A percentile compares a stretch with the other conserved stretches of the same genome.
Conservation (phyloP, 2,329 filamentous ascomycete genomes). For the Sarocladium oryzae region DNA sequence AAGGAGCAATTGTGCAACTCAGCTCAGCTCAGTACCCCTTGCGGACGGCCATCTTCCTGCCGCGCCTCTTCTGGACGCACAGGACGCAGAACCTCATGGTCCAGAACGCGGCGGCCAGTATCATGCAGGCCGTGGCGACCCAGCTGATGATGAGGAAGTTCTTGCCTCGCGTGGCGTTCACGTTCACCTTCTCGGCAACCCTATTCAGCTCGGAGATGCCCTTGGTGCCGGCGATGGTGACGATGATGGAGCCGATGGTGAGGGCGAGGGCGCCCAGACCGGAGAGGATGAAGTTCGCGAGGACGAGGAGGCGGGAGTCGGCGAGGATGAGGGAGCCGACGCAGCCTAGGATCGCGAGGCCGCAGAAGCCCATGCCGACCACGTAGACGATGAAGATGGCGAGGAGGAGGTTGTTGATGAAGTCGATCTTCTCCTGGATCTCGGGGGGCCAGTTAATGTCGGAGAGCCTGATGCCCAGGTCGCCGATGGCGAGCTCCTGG, state of each 20-base stretch:
- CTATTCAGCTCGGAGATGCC: conserved; percentile 36
- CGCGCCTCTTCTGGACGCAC: conserved; percentile 22
- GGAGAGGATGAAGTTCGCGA: conserved; percentile 32
- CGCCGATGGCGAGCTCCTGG: conserved; percentile 37
- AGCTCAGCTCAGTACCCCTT: conserved; percentile 22
- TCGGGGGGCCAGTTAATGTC: conserved; percentile 38
- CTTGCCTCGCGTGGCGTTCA: conserved; percentile 34
- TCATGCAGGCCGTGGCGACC: conserved; percentile 41
- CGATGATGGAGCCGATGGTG: conserved; percentile 35
- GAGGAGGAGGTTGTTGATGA: conserved; percentile 43
- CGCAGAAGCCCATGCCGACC: conserved; percentile 34
- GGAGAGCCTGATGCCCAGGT: conserved; percentile 36
- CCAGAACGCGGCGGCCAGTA: conserved; percentile 35
- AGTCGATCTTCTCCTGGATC: conserved; percentile 40
- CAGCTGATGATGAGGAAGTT: conserved; percentile 41
- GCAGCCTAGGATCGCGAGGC: conserved; percentile 35
- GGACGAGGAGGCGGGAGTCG: conserved; percentile 17
- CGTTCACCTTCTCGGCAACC: conserved; percentile 35
- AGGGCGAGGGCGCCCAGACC: conserved; percentile 30
- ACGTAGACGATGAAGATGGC: conserved; percentile 43
- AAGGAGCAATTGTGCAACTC: not conserved
- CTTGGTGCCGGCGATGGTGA: conserved; percentile 34
- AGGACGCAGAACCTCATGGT: conserved; percentile 23
- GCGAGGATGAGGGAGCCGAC: conserved; percentile 29
- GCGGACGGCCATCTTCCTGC: conserved; percentile 10